These are phyloP conservation scores for Venturiaceae sp. DNA, from an alignment of 2,329 filamentous ascomycete genomes.

Conservation along the genomic window DNA sequence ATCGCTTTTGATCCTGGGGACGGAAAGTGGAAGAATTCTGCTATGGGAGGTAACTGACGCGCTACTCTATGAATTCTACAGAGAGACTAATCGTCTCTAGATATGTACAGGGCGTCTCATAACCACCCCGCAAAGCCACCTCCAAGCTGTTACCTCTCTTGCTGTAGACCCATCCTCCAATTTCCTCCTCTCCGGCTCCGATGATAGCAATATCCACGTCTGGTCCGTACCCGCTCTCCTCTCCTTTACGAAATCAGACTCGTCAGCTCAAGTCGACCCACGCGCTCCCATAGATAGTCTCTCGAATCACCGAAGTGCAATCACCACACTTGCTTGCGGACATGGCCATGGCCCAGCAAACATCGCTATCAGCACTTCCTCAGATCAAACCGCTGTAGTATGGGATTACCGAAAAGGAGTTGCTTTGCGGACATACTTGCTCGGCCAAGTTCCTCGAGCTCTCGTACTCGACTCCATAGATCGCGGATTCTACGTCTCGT, in stretches of 20 bases:
- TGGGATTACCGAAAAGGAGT: slow-evolving; percentile 85
- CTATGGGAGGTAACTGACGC: slow-evolving; percentile 71
- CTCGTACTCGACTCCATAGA: slow-evolving; percentile 73
- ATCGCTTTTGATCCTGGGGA: slow-evolving; percentile 66
- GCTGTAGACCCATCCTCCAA: slow-evolving; percentile 59
- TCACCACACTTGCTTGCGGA: slow-evolving; percentile 54
- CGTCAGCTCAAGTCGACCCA: slow-evolving; percentile 33
- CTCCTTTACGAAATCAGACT: slow-evolving; percentile 38
- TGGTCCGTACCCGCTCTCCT: slow-evolving; percentile 77
- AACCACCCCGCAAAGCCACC: slow-evolving; percentile 66
- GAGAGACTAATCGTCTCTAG: slow-evolving; percentile 28
- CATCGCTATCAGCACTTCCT: slow-evolving; percentile 73
- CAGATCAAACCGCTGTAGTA: slow-evolving; percentile 79
- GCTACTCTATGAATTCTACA: slow-evolving; percentile 11
- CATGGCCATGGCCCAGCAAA: slow-evolving; percentile 65
- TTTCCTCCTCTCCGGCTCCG: slow-evolving; percentile 67
- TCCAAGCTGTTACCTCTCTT: slow-evolving; percentile 71
- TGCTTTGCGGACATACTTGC: slow-evolving; percentile 69
- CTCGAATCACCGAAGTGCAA: slow-evolving; percentile 64
- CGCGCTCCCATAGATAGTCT: slow-evolving; percentile 67
- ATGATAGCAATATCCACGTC: slow-evolving; percentile 84
- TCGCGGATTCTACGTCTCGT: slow-evolving; percentile 70
- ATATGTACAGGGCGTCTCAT: slow-evolving; percentile 66
- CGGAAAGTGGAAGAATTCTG: slow-evolving; percentile 74
- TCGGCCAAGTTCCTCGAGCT: slow-evolving; percentile 64